A percentile compares a stretch with the other conserved stretches of the same genome.
phyloP scores from a whole-genome alignment of 1,284 basidiomycete genomes.

The Vanrija pseudolonga region DNA sequence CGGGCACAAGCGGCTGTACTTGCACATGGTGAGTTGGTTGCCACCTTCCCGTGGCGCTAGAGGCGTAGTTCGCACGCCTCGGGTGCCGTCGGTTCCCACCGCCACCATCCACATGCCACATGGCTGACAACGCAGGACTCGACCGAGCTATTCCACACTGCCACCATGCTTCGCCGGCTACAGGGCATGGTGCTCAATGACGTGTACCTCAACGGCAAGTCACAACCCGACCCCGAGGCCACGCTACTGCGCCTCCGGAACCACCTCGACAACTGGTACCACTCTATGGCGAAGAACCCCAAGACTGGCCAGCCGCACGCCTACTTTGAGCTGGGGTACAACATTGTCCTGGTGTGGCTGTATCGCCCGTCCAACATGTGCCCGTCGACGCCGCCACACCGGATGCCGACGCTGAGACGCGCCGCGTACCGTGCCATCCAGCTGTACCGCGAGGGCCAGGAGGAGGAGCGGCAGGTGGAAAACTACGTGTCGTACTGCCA shows the following conservation, averaged over 20 bases:
- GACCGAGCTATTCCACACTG: too few species aligned
- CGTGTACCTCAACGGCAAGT: background rate
- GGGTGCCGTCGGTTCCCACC: too few species aligned
- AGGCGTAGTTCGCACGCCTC: too few species aligned
- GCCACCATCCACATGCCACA: too few species aligned
- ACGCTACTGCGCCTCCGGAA: slow-evolving; percentile 1
- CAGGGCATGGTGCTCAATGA: slow-evolving; percentile 7
- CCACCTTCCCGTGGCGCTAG: too few species aligned
- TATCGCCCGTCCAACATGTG: background rate
- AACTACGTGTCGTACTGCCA: background rate
- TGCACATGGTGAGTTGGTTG: too few species aligned
- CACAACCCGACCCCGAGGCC: background rate
- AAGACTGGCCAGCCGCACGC: background rate
- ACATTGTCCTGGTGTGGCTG: background rate
- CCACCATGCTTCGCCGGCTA: background rate
- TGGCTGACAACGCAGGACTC: too few species aligned
- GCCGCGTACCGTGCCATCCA: slow-evolving; percentile 3
- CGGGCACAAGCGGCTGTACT: too few species aligned
- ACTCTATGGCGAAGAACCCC: background rate
- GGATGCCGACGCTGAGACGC: background rate
- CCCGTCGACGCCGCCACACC: background rate
- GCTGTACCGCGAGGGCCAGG: slow-evolving; percentile 1
- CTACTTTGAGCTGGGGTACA: background rate
- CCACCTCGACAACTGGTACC: slow-evolving; percentile 6
- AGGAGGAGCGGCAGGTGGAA: background rate